A percentile compares a stretch with the other conserved stretches of the same genome.
These are phyloP conservation scores for Penicillium daleae DNA, from an alignment of 495 filamentous ascomycete species.

Conservation along the genomic window DNA sequence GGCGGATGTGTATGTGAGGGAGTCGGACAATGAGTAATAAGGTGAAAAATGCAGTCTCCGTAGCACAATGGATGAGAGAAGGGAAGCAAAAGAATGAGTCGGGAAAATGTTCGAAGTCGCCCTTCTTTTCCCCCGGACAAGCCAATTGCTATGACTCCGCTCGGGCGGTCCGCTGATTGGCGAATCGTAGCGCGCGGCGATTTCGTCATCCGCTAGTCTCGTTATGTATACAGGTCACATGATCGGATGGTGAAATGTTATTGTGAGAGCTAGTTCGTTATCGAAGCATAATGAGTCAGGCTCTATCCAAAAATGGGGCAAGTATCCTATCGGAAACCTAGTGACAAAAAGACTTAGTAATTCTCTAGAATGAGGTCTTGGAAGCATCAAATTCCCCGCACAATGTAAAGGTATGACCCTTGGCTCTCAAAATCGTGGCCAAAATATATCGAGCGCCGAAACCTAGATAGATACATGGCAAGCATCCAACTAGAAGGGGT, in stretches of 20 bases:
- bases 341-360: too few species aligned
- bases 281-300: too few species aligned
- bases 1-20: constrained; percentile 1
- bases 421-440: too few species aligned
- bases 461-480: too few species aligned
- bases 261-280: too few species aligned
- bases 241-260: neutral
- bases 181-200: constrained; percentile 19
- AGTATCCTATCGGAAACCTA: too few species aligned
- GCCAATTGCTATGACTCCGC: constrained; percentile 26
- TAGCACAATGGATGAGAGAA: constrained; percentile 10
- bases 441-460: too few species aligned
- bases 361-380: too few species aligned
- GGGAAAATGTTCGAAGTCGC: constrained; percentile 14
- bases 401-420: too few species aligned
- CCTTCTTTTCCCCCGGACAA: constrained; percentile 23
- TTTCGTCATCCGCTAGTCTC: constrained; percentile 38
- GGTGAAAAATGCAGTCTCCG: constrained; percentile 1
- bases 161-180: constrained; percentile 30
- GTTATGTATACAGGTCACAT: neutral
- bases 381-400: too few species aligned
- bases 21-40: neutral
- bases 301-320: too few species aligned
- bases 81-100: constrained; percentile 4
- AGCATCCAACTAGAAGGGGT: too few species aligned